Percentiles rank a stretch among this genome's conserved stretches.
phyloP scores from a whole-genome alignment of 116 monocot genomes.

The Posidonia oceanica region DNA sequence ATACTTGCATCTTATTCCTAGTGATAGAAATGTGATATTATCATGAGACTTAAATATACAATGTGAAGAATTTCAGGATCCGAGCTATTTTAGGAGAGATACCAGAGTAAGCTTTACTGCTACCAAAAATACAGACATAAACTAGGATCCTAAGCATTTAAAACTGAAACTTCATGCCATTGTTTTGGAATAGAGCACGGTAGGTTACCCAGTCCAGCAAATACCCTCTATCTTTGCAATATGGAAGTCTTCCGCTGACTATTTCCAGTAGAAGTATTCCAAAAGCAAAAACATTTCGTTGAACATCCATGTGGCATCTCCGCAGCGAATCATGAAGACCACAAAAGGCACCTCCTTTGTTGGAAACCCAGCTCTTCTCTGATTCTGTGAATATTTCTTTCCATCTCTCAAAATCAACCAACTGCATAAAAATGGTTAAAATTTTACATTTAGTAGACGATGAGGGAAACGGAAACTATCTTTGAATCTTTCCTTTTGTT shows the following conservation, averaged over 20 bases:
- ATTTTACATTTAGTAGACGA: too few relatives aligned
- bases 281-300: constrained; percentile 62
- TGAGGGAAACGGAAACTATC: too few relatives aligned
- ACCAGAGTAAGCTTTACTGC: too few relatives aligned
- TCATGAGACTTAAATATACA: too few relatives aligned
- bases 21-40: too few relatives aligned
- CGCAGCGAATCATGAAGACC: constrained; percentile 29
- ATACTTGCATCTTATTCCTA: too few relatives aligned
- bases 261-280: constrained; percentile 90
- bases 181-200: background rate
- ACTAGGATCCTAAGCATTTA: too few relatives aligned
- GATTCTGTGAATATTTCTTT: constrained; percentile 45
- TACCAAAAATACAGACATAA: too few relatives aligned
- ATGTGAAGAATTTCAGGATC: too few relatives aligned
- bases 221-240: constrained; percentile 77
- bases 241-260: constrained; percentile 78
- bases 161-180: too few relatives aligned
- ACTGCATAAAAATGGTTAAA: constrained; percentile 25
- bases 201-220: constrained; percentile 74
- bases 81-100: too few relatives aligned
- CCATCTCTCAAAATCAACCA: constrained; percentile 98
- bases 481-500: too few relatives aligned
- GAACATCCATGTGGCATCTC: constrained; percentile 34
- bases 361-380: constrained; percentile 24
- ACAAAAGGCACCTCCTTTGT: constrained; percentile 26